A percentile compares a stretch with the other conserved stretches of the same genome.
phyloP scores from a whole-genome alignment of 225 moss, liverwort and hornwort genomes.

The Polytrichum commune region DNA sequence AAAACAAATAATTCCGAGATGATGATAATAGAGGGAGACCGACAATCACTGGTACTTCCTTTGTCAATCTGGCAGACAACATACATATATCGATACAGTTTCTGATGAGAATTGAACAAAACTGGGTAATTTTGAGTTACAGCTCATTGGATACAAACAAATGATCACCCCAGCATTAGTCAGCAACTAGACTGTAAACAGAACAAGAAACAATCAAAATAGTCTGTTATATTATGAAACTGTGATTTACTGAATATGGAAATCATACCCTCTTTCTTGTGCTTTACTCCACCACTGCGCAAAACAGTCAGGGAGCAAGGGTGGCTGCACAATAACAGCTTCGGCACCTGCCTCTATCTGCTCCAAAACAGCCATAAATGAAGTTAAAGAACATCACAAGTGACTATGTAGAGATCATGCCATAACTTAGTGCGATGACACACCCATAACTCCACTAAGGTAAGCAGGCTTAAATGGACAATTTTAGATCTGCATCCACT shows the following conservation, averaged over 20 bases:
- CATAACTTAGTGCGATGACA: no score
- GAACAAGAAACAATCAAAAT: no score
- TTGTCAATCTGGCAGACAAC: slow-evolving; percentile 38
- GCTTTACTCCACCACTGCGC: slow-evolving; percentile 62
- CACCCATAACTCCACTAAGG: no score
- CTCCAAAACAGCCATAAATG: not conserved
- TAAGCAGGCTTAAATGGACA: no score
- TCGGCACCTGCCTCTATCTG: slow-evolving; percentile 67
- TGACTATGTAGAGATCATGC: no score
- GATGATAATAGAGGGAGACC: slow-evolving; percentile 73
- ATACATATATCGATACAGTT: not conserved
- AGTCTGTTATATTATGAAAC: not conserved
- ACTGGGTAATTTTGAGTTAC: no score
- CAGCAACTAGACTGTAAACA: no score
- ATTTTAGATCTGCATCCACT: no score
- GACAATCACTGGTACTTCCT: slow-evolving; percentile 52
- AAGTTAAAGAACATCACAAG: not conserved
- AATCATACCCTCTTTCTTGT: slow-evolving; percentile 42
- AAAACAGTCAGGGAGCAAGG: slow-evolving; percentile 58
- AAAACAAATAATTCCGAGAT: slow-evolving; percentile 56
- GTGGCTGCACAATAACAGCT: slow-evolving; percentile 75
- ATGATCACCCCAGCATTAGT: no score
- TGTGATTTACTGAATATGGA: not conserved
- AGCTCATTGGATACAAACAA: no score
- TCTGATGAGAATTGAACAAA: no score